Evolutionary conservation across 352 stramenopile genomes (phyloP), one percentile per base, ranked within the genome.

Genomic region (Globisporangium rhizosaccharum): DNA sequence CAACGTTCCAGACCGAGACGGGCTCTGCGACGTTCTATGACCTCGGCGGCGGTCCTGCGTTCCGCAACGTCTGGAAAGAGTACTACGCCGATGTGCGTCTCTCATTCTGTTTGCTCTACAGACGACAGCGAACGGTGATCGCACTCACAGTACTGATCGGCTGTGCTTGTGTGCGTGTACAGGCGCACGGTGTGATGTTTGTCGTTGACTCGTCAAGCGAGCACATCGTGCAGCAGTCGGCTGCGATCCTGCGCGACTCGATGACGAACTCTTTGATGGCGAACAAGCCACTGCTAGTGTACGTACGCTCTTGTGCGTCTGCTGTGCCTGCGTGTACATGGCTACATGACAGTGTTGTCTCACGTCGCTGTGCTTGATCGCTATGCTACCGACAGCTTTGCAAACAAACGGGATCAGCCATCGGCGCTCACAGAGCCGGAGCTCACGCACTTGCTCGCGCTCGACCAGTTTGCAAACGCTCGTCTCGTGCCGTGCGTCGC

Each of bases 11-110:
- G 51, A 88, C 79, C 0, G 74, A 87, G 41, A 83, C 76, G 10
- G 83, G 83, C 20, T 76, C 70, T 1, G 78, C 81, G 18, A 93
- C 79, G 17, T 93, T 93, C 54, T 91, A 90, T 61, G 83, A 93
- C 41, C 73, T 93, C 11, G 83, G 81, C 36, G 83, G 83, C 23
- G 83, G 81, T 7, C 83, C 81, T 11, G 70, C 83, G n/a, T 90
- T 93, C 59, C 81, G 83, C 36, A 75, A 83, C 33, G 78, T 91
- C 26, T 93, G 83, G 83, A 79, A 67, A 48, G 83, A 93, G 65
- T 93, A 93, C 65, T 93, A 87, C 58, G 78, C 83, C 3, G 83
- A 93, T 47, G 84, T 94, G 69, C 56, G 73, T 67, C 10, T 15
- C 15, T 25, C 23, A 2, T 12, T 53, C 3, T 42, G 26, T 59